These are phyloP conservation scores for Fragaria nilgerrensis DNA, from an alignment of 306 rosid species.

Conservation along the genomic window DNA sequence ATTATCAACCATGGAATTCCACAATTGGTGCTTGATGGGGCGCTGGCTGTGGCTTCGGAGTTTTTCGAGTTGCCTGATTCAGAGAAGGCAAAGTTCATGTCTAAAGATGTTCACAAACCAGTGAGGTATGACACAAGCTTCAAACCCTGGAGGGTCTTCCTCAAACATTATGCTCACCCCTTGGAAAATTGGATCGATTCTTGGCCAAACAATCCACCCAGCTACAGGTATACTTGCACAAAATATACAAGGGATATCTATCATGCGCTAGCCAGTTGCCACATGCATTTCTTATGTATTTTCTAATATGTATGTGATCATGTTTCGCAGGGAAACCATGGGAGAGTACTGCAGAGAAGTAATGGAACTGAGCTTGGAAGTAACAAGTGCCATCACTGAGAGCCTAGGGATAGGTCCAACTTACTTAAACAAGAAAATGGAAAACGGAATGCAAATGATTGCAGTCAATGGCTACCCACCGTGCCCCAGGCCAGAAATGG, in stretches of 20 bases:
- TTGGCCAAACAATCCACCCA: conserved; percentile 52
- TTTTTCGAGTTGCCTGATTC: conserved; percentile 42
- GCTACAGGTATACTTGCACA: conserved; percentile 34
- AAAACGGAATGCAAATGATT: conserved; percentile 47
- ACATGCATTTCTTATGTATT: background rate
- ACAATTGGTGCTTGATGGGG: background rate
- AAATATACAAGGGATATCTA: too few species aligned
- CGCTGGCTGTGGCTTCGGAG: conserved; percentile 23
- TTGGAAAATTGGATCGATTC: conserved; percentile 42
- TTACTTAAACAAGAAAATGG: conserved; percentile 28
- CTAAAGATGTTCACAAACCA: conserved; percentile 42
- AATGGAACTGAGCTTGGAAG: conserved; percentile 37
- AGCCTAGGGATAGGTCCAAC: conserved; percentile 42
- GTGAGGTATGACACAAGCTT: conserved; percentile 54
- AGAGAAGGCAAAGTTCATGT: conserved; percentile 42
- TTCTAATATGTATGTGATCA: background rate
- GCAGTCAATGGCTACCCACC: conserved; percentile 54
- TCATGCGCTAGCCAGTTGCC: background rate
- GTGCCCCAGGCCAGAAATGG: conserved; percentile 42
- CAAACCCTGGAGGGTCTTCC: conserved; percentile 40
- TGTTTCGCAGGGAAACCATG: conserved; percentile 42
- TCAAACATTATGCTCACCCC: conserved; percentile 61
- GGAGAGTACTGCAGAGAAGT: conserved; percentile 43
- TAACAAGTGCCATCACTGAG: conserved; percentile 42
- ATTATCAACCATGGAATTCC: conserved; percentile 53